Conservation (phyloP, 257 asterid species). For the Plantago elongata region DNA sequence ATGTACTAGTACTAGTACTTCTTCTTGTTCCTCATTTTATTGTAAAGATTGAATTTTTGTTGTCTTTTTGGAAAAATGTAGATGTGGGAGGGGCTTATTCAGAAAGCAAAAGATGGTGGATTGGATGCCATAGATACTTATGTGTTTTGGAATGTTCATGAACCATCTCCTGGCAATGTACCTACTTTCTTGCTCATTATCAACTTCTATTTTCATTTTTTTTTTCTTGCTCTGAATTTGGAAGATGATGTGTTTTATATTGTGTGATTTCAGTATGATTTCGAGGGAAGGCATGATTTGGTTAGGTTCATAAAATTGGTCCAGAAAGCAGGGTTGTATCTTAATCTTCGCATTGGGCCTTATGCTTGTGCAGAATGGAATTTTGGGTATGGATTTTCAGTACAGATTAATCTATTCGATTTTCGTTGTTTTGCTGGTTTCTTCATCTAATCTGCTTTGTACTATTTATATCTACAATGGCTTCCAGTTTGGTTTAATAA, state of each 20-base stretch:
- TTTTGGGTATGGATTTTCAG: too few species aligned
- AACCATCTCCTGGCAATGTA: slow-evolving; percentile 92
- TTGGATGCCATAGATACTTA: slow-evolving; percentile 85
- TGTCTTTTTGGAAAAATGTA: slow-evolving; percentile 34
- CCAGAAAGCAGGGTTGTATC: slow-evolving; percentile 74
- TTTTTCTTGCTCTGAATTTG: background rate
- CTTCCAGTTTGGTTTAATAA: too few species aligned
- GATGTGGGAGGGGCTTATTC: slow-evolving; percentile 98
- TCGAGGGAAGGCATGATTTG: slow-evolving; percentile 77
- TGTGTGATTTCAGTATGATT: slow-evolving; percentile 54
- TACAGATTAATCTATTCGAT: background rate
- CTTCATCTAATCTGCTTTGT: too few species aligned
- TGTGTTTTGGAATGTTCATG: slow-evolving; percentile 91
- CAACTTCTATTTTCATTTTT: background rate
- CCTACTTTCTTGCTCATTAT: background rate
- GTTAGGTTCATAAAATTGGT: slow-evolving; percentile 76
- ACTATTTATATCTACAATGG: too few species aligned
- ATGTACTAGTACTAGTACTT: background rate
- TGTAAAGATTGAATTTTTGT: background rate
- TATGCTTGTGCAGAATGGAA: slow-evolving; percentile 98
- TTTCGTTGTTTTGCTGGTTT: too few species aligned
- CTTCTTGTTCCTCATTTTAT: background rate
- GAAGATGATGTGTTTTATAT: slow-evolving; percentile 9
- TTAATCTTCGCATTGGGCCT: slow-evolving; percentile 93
- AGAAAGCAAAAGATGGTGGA: slow-evolving; percentile 94